phyloP scores from a whole-genome alignment of 495 filamentous ascomycete species.

The Tirmania nivea region DNA sequence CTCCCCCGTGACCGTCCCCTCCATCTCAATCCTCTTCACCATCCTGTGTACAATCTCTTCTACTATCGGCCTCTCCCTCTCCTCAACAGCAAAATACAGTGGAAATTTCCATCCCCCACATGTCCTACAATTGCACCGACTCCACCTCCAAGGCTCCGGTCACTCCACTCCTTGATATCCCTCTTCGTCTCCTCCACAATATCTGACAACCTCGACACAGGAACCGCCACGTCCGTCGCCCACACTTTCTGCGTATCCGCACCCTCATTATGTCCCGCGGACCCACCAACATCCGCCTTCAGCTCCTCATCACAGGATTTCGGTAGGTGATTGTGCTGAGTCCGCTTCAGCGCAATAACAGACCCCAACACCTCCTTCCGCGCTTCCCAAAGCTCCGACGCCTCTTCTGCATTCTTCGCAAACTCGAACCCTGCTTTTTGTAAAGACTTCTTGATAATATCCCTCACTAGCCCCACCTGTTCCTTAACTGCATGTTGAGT shows the following conservation, averaged over 20 bases:
- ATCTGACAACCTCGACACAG: constrained; percentile 45
- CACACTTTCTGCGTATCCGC: constrained; percentile 39
- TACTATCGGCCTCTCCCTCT: constrained; percentile 35
- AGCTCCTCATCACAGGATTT: too few relatives aligned
- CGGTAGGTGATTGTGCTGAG: too few relatives aligned
- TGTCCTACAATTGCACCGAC: constrained; percentile 58
- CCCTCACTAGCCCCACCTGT: constrained; percentile 41
- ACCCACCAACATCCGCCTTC: too few relatives aligned
- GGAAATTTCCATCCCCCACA: constrained; percentile 71
- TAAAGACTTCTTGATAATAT: constrained; percentile 31
- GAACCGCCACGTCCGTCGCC: constrained; percentile 71
- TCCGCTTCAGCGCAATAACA: constrained; percentile 32
- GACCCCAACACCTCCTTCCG: constrained; percentile 57
- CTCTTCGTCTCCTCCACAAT: constrained; percentile 62
- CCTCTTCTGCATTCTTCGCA: constrained; percentile 42
- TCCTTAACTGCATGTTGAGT: constrained; percentile 47
- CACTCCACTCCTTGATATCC: constrained; percentile 27
- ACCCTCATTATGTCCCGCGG: too few relatives aligned
- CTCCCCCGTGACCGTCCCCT: constrained; percentile 67
- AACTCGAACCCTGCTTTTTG: constrained; percentile 53
- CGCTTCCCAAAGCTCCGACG: constrained; percentile 51
- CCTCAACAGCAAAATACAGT: constrained; percentile 49
- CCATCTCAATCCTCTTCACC: constrained; percentile 65
- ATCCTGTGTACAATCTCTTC: constrained; percentile 58
- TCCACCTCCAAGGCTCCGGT: constrained; percentile 33